Evolutionary conservation across 1,284 basidiomycete genomes (phyloP).

Genomic region (Ustilago bromivora): DNA sequence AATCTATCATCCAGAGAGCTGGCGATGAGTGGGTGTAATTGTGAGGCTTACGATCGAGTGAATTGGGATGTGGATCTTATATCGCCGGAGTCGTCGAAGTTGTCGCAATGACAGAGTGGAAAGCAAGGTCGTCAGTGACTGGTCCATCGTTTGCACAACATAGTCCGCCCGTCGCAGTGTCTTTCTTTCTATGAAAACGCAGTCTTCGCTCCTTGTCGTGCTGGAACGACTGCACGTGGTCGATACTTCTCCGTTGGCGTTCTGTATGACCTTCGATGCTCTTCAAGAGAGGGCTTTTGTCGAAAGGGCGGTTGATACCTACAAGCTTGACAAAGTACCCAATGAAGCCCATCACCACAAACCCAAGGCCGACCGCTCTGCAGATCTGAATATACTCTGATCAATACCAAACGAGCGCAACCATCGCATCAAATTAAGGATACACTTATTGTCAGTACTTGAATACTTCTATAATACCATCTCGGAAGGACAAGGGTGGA

Average conservation of each 20-base stretch:
- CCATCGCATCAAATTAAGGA: not conserved
- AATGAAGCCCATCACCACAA: conserved; percentile 70
- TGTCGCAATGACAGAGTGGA: not conserved
- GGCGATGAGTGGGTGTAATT: not conserved
- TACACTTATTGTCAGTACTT: not conserved
- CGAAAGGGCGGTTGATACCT: conserved; percentile 15
- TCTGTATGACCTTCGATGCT: too few species aligned
- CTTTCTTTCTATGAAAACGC: not conserved
- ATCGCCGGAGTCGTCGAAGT: not conserved
- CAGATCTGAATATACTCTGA: conserved; percentile 69
- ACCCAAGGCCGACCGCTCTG: conserved; percentile 67
- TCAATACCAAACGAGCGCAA: not conserved
- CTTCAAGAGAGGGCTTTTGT: too few species aligned
- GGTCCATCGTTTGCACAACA: not conserved
- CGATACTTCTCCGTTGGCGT: not conserved
- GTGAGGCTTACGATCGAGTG: conserved; percentile 67
- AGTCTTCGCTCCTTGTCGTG: not conserved
- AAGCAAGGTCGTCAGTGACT: not conserved
- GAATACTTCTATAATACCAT: not conserved
- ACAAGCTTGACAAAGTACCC: conserved; percentile 70
- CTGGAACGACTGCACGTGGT: not conserved
- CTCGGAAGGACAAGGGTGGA: conserved; percentile 36
- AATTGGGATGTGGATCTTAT: conserved; percentile 68
- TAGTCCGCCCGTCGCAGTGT: not conserved
- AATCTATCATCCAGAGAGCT: not conserved